Conservation (phyloP, 2,329 filamentous ascomycete genomes). For the Rutstroemia sp. region DNA sequence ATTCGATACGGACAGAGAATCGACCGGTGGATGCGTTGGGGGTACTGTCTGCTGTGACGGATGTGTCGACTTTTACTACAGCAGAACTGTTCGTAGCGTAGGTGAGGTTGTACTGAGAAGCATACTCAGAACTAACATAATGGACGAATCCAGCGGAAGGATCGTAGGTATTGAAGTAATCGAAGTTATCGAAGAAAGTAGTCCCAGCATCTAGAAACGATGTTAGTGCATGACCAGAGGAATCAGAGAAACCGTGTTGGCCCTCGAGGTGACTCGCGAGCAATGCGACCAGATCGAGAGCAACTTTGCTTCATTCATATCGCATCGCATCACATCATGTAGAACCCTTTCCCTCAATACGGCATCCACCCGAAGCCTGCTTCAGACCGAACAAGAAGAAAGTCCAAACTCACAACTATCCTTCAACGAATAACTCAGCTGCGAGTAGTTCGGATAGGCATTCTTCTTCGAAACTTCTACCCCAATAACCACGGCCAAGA, state of each 20-base stretch:
- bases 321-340: not conserved
- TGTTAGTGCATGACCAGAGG: conserved; percentile 1
- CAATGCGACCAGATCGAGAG: not conserved
- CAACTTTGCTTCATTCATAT: not conserved
- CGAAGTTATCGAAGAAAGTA: conserved; percentile 38
- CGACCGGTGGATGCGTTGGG: conserved; percentile 43
- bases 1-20: conserved; percentile 45
- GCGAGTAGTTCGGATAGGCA: conserved; percentile 37
- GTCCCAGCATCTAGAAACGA: conserved; percentile 27
- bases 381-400: not conserved
- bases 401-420: conserved; percentile 31
- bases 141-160: conserved; percentile 39
- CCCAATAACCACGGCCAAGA: conserved; percentile 41
- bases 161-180: conserved; percentile 37
- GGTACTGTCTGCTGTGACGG: conserved; percentile 42
- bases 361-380: not conserved
- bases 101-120: conserved; percentile 49
- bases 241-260: not conserved
- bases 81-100: conserved; percentile 47
- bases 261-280: not conserved
- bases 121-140: conserved; percentile 30
- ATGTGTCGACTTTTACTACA: conserved; percentile 53
- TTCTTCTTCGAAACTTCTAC: conserved; percentile 32
- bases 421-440: conserved; percentile 33
- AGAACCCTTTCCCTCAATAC: no score